A percentile compares a stretch with the other conserved stretches of the same genome.
These are phyloP conservation scores for Silene noctiflora DNA, from an alignment of 179 eudicot species.

Conservation along the genomic window DNA sequence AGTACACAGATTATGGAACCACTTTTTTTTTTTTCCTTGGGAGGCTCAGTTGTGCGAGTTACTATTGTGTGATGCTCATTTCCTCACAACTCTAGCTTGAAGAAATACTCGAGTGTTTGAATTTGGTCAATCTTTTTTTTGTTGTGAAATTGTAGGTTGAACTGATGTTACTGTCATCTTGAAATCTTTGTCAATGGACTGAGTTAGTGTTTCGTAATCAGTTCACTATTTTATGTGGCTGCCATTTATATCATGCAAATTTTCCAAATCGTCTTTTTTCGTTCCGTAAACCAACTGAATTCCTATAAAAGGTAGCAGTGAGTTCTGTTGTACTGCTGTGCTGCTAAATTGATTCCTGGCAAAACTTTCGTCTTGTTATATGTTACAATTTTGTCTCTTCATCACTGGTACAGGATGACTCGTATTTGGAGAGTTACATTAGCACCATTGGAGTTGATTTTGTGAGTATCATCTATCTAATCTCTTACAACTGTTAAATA, in stretches of 20 bases:
- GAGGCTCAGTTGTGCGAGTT: neutral
- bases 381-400: conserved; percentile 6
- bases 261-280: neutral
- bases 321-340: neutral
- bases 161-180: neutral
- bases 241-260: neutral
- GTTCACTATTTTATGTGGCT: neutral
- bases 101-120: neutral
- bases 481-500: neutral
- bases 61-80: neutral
- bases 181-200: neutral
- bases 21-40: neutral
- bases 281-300: neutral
- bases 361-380: neutral
- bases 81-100: neutral
- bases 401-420: conserved; percentile 33
- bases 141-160: neutral
- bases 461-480: conserved; percentile 34
- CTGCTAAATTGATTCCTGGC: neutral
- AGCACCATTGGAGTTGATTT: conserved; percentile 74
- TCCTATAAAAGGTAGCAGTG: neutral
- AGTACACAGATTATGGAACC: neutral
- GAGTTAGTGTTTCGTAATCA: neutral
- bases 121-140: neutral
- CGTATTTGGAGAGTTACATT: conserved; percentile 58